Conservation (phyloP, 2,329 filamentous ascomycete genomes). For the Exophiala aquamarina region DNA sequence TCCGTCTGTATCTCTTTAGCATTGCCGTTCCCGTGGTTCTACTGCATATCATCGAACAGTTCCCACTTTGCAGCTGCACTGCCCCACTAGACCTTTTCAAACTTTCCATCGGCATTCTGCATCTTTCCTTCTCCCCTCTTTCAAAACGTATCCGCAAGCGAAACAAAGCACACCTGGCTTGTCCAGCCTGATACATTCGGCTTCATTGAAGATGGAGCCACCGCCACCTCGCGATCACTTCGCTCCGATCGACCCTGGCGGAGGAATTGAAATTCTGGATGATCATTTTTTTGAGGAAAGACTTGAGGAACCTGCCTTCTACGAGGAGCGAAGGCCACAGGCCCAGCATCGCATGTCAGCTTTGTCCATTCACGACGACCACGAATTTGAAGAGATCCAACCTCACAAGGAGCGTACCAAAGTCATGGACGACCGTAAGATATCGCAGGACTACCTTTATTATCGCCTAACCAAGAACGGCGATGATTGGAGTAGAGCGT, state of each 20-base stretch:
- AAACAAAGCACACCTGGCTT: slow-evolving; percentile 15
- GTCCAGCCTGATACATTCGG: slow-evolving; percentile 12
- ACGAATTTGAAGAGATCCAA: slow-evolving; percentile 6
- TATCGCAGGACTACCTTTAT: slow-evolving; percentile 18
- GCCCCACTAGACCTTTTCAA: slow-evolving; percentile 13
- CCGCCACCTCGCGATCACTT: slow-evolving; percentile 20
- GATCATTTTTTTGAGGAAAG: slow-evolving; percentile 6
- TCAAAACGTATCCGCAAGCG: slow-evolving; percentile 19
- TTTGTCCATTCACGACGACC: slow-evolving; percentile 16
- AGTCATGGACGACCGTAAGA: slow-evolving; percentile 5
- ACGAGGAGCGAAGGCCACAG: slow-evolving; percentile 19
- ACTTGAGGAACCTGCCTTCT: slow-evolving; percentile 6
- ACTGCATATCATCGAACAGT: background rate
- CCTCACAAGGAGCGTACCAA: slow-evolving; percentile 10
- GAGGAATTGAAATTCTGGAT: slow-evolving; percentile 1
- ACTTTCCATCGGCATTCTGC: slow-evolving; percentile 3
- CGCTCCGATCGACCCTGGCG: slow-evolving; percentile 9
- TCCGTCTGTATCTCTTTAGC: slow-evolving; percentile 1
- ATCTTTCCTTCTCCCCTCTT: background rate
- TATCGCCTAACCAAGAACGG: slow-evolving; percentile 20
- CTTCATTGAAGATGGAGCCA: slow-evolving; percentile 15
- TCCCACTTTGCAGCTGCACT: slow-evolving; percentile 3
- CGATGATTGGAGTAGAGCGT: slow-evolving; percentile 18
- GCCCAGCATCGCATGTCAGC: slow-evolving; percentile 19
- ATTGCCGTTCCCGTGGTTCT: slow-evolving; percentile 1